These are phyloP conservation scores for Quercus lobata DNA, from an alignment of 331 rosid species.

Conservation along the genomic window DNA sequence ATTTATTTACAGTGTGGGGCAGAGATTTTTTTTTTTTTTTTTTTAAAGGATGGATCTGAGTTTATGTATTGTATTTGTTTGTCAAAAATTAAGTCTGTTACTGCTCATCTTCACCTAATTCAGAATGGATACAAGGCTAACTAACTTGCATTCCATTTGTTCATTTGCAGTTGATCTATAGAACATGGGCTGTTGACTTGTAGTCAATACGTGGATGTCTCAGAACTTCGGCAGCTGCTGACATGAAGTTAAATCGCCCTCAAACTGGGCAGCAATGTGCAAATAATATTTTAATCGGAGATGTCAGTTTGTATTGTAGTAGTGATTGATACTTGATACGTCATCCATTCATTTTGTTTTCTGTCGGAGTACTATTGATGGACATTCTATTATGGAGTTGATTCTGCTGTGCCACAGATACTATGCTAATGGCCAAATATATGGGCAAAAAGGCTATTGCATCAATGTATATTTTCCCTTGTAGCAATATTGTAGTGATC, in stretches of 20 bases:
- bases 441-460: neutral
- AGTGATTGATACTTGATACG: neutral
- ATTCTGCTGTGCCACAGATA: neutral
- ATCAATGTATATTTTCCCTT: neutral
- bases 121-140: neutral
- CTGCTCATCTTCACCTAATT: too few species aligned
- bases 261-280: neutral
- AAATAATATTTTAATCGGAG: neutral
- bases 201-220: neutral
- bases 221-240: neutral
- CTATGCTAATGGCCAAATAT: neutral
- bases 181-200: too few species aligned
- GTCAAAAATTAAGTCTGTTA: too few species aligned
- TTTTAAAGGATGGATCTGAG: too few species aligned
- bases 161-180: too few species aligned
- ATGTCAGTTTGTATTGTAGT: neutral
- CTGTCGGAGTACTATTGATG: neutral
- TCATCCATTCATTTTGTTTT: neutral
- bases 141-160: neutral
- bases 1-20: too few species aligned
- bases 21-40: too few species aligned
- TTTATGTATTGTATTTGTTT: too few species aligned
- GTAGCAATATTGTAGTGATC: neutral
- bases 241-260: neutral
- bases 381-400: neutral